These are phyloP conservation scores for Xylaria sp. DNA, from an alignment of 2,329 filamentous ascomycete species.

Conservation along the genomic window DNA sequence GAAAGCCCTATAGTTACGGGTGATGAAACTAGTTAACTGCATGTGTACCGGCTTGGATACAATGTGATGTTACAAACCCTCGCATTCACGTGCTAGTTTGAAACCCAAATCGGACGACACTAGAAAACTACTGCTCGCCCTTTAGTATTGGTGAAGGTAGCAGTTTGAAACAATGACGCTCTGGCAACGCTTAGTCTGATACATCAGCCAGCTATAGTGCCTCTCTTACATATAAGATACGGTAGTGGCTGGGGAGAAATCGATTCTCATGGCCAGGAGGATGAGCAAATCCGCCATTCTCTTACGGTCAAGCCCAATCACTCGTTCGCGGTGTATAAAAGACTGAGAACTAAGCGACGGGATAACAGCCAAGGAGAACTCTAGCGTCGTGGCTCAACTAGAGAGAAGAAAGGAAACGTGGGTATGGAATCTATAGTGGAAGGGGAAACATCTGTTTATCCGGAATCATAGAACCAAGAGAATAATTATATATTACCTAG, in stretches of 20 bases:
- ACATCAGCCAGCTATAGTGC: neutral
- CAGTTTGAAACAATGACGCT: neutral
- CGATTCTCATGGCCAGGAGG: neutral
- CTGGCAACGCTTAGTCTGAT: neutral
- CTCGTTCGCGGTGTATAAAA: no score
- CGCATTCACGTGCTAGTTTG: neutral
- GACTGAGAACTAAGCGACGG: neutral
- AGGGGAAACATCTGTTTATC: neutral
- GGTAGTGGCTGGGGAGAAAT: neutral
- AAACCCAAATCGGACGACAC: neutral
- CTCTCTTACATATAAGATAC: neutral
- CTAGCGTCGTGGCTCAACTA: neutral
- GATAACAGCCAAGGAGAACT: neutral
- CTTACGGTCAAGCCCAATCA: neutral
- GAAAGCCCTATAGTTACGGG: conserved; percentile 20
- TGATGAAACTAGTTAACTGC: conserved; percentile 3
- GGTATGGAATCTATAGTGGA: neutral
- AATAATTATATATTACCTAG: neutral
- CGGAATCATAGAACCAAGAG: neutral
- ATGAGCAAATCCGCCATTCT: neutral
- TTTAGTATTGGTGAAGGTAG: neutral
- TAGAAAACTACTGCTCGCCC: neutral
- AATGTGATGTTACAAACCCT: conserved; percentile 14
- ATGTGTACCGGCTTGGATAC: conserved; percentile 12
- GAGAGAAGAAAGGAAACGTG: neutral